Evolutionary conservation across 2,329 filamentous ascomycete genomes (phyloP).

Genomic region (Paecilomyces sp.): DNA sequence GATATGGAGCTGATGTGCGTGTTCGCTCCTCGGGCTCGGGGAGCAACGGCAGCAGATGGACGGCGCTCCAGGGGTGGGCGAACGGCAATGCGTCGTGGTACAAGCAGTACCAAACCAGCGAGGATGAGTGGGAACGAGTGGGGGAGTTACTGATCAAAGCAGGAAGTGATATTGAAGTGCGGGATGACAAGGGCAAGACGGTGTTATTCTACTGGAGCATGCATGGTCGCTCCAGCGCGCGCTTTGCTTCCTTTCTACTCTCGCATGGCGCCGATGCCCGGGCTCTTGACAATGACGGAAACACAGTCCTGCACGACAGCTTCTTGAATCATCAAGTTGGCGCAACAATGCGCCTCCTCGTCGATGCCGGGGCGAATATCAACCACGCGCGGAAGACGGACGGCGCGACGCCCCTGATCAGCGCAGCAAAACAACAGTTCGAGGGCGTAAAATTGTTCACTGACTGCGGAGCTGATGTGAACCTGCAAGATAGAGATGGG

Average conservation of each 20-base stretch:
- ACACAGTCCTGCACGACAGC: not conserved
- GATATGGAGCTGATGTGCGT: no score
- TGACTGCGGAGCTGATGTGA: not conserved
- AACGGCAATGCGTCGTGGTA: not conserved
- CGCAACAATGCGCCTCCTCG: not conserved
- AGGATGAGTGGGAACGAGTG: not conserved
- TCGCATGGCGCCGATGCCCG: not conserved
- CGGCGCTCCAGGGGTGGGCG: not conserved
- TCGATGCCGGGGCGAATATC: not conserved
- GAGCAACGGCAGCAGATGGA: not conserved
- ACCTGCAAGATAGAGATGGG: no score
- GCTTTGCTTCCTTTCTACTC: not conserved
- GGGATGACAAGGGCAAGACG: not conserved
- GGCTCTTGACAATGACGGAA: constrained; percentile 1
- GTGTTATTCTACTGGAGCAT: not conserved
- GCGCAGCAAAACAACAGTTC: not conserved
- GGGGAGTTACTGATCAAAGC: not conserved
- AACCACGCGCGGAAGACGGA: not conserved
- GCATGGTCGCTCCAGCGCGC: no score
- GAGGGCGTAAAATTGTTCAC: not conserved
- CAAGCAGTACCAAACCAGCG: not conserved
- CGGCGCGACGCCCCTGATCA: not conserved
- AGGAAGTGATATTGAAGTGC: not conserved
- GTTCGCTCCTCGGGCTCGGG: no score
- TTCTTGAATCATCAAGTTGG: not conserved